Base-by-base conservation (phyloP, 345 rosid species). In the Reutealis trisperma region DNA sequence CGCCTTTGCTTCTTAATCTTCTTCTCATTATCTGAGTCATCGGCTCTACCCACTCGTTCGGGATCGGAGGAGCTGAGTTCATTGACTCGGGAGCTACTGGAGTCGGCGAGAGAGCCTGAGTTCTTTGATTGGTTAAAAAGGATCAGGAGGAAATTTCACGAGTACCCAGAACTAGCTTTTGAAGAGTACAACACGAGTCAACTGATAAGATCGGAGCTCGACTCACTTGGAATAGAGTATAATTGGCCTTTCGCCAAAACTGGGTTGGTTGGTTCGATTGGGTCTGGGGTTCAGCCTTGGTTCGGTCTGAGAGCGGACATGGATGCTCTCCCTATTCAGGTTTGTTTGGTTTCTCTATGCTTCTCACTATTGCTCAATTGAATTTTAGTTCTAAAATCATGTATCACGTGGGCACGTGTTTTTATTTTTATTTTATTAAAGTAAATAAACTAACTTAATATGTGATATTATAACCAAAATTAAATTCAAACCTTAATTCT, bases 301-400 rank as follows among this genome's bases (percentile, higher is more conserved):
- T 85, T 89, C 81, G 90, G 83, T 34, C 87, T 89, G 13, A 64
- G 89, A 76, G 92, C 90, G 7, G 92, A 89, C 80, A 87, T 87
- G 90, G 92, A 87, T 58, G 92, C 92, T 1, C 90, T 89, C 21
- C 88, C 85, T 2, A 69, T 87, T 69, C 89, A 84, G 90, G 92
- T 89, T 32, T 10, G 16, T 0, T 11, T 19, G 19, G 49, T 65
- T 16, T 15, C 15, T 3, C 51, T 30, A 13, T 12, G 11, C 2
- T 18, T 14, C n/a, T 37, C n/a, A 4, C 8, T 7, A 5, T 47
- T 8, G 14, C 7, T 45, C 9, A 0, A 45, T 9, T 45, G 41
- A 37, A 37, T 4, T 37, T 37, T 37, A 4, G 41, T 37, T 37
- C 0, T 37, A 37, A 37, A 47, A 9, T 47, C 13, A 2, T 10